Evolutionary conservation across 176 grass and related monocot species (phyloP).

Genomic region (Elymus sibiricus): DNA sequence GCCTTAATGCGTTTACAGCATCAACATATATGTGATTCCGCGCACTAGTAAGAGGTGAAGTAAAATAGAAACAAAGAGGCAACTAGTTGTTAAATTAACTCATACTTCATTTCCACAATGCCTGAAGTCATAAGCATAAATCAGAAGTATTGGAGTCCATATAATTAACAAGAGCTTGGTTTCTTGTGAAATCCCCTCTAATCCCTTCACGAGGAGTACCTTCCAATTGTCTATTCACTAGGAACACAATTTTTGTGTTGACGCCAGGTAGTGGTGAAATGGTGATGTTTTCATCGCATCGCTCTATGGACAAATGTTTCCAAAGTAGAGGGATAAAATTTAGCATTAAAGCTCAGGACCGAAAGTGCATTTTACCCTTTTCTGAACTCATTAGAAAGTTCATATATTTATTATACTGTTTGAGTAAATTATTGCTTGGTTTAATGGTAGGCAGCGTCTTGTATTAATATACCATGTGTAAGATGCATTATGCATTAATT

Average conservation of each 20-base stretch:
- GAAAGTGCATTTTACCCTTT: slow-evolving; percentile 3
- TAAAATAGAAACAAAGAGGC: not conserved
- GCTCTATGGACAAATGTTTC: not conserved
- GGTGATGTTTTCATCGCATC: not conserved
- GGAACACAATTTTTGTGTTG: not conserved
- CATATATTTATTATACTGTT: not conserved
- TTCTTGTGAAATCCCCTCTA: not conserved
- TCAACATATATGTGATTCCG: not conserved
- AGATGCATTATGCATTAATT: not conserved
- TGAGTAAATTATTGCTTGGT: not conserved
- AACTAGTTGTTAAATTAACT: not conserved
- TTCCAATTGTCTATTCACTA: not conserved
- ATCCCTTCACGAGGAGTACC: not conserved
- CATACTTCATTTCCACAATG: not conserved
- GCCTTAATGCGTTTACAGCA: not conserved
- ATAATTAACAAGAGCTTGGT: not conserved
- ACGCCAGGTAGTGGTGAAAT: not conserved
- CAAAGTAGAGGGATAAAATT: not conserved
- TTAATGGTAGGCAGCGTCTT: not conserved
- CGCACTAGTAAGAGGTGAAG: not conserved
- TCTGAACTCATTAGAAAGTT: not conserved
- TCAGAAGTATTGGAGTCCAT: not conserved
- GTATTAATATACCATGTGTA: not conserved
- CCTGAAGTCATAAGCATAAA: not conserved
- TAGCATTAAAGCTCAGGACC: not conserved